phyloP scores from a whole-genome alignment of 2,329 filamentous ascomycete species.

The Cryphonectria carpinicola region DNA sequence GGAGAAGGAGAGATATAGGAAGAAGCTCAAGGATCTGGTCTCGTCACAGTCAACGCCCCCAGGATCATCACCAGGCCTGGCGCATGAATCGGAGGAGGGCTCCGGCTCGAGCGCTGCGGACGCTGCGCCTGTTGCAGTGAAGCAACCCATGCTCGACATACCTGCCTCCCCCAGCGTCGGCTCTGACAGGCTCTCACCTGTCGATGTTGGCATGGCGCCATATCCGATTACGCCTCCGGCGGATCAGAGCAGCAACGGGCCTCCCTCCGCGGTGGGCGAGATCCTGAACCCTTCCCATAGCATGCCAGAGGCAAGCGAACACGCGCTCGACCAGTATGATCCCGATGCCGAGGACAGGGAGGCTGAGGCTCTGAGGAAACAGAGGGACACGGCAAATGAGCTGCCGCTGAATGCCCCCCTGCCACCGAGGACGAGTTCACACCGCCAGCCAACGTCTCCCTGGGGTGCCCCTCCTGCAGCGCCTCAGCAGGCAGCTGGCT shows the following conservation, averaged over 20 bases:
- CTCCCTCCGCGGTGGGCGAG: conserved; percentile 51
- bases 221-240: conserved; percentile 69
- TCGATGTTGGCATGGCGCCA: conserved; percentile 62
- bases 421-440: conserved; percentile 61
- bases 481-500: conserved; percentile 41
- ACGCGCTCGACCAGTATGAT: conserved; percentile 61
- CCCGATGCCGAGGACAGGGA: conserved; percentile 56
- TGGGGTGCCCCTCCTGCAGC: conserved; percentile 50
- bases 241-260: conserved; percentile 45
- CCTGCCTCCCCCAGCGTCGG: conserved; percentile 56
- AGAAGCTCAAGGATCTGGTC: conserved; percentile 80
- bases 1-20: conserved; percentile 92
- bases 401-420: conserved; percentile 56
- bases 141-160: conserved; percentile 39
- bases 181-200: conserved; percentile 60
- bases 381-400: conserved; percentile 49
- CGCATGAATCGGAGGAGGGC: conserved; percentile 23
- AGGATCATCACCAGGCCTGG: conserved; percentile 29
- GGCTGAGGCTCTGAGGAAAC: conserved; percentile 50
- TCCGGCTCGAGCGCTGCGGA: conserved; percentile 32
- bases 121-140: conserved; percentile 37
- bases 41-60: conserved; percentile 42
- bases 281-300: conserved; percentile 59
- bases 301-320: conserved; percentile 65
- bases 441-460: conserved; percentile 58